A percentile compares a stretch with the other conserved stretches of the same genome.
Evolutionary conservation across 495 filamentous ascomycete genomes (phyloP).

Genomic region (Sordaria brevicollis): DNA sequence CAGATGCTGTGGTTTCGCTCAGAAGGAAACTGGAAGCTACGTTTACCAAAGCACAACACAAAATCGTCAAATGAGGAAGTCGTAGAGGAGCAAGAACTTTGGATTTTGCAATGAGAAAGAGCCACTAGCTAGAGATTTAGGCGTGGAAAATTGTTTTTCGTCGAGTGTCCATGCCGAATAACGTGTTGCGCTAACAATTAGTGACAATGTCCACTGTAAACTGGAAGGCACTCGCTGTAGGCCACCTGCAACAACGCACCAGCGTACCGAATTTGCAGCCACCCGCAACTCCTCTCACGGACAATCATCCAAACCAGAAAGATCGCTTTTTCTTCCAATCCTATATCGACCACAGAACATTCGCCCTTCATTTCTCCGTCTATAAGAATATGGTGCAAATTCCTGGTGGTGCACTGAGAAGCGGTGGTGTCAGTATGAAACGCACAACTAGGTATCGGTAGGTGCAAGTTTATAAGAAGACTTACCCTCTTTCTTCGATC

Average conservation of each 20-base stretch:
- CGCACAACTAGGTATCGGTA: too few species aligned
- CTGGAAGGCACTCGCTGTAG: not conserved
- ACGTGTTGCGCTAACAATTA: not conserved
- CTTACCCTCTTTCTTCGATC: too few species aligned
- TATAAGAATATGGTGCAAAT: too few species aligned
- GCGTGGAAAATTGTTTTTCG: too few species aligned
- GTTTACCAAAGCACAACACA: not conserved
- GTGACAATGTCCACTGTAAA: not conserved
- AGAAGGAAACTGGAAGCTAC: not conserved
- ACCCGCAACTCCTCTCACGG: not conserved
- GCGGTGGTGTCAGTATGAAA: too few species aligned
- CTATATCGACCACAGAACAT: too few species aligned
- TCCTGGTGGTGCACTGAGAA: too few species aligned
- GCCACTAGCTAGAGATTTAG: too few species aligned
- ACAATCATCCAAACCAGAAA: too few species aligned
- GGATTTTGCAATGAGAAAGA: too few species aligned
- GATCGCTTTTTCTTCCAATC: not conserved
- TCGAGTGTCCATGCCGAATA: not conserved
- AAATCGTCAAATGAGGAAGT: not conserved
- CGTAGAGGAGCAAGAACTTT: not conserved
- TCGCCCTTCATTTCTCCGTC: too few species aligned
- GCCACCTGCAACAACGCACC: not conserved
- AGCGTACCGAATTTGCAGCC: not conserved
- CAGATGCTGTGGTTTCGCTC: not conserved
- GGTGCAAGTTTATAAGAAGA: too few species aligned